Evolutionary conservation across 306 rosid genomes (phyloP).

Genomic region (Lathyrus sativus): DNA sequence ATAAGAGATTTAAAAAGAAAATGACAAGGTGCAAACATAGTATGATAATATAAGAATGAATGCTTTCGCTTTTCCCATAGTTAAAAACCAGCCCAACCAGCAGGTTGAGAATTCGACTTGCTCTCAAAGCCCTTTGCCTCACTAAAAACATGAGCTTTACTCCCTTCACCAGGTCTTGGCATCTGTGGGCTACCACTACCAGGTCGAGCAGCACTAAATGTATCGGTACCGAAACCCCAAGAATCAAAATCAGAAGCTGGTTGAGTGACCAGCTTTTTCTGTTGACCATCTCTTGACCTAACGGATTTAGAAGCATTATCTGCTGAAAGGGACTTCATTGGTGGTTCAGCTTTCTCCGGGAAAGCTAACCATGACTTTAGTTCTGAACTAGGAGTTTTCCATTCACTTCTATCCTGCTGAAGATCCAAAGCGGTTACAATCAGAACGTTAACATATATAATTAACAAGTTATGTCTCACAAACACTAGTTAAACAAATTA

Average conservation of each 20-base stretch:
- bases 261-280: constrained; percentile 53
- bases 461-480: constrained; percentile 1
- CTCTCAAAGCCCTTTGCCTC: constrained; percentile 53
- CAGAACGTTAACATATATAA: neutral
- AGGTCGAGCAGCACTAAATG: constrained; percentile 58
- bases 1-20: constrained; percentile 21
- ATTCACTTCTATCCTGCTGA: constrained; percentile 54
- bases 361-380: constrained; percentile 80
- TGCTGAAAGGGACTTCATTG: constrained; percentile 44
- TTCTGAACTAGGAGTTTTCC: constrained; percentile 59
- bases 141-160: constrained; percentile 48
- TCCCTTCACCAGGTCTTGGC: constrained; percentile 56
- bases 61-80: constrained; percentile 27
- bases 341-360: constrained; percentile 56
- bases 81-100: constrained; percentile 99
- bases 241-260: constrained; percentile 55
- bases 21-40: constrained; percentile 33
- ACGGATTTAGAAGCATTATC: constrained; percentile 67
- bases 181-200: constrained; percentile 60
- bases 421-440: constrained; percentile 40
- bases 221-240: constrained; percentile 86
- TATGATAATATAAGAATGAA: constrained; percentile 24
- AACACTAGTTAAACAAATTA: constrained; percentile 4
- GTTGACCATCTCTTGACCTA: constrained; percentile 64
- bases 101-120: constrained; percentile 77